Base-by-base conservation (phyloP, 495 filamentous ascomycete species). In the Penicillium riverlandense region DNA sequence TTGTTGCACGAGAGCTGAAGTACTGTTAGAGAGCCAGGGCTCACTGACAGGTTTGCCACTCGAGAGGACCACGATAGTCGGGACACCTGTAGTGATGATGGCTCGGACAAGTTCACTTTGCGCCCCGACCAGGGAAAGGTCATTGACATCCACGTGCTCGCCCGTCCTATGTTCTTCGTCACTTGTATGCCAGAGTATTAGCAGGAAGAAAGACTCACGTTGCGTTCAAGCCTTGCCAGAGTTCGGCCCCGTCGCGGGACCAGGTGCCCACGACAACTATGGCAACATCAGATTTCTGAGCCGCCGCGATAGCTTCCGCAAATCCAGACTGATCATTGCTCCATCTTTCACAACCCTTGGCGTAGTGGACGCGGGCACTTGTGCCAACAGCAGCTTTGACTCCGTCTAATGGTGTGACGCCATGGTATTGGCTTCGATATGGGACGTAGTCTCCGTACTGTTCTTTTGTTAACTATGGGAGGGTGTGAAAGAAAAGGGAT, bases 201-300 rank as follows among this genome's bases (percentile, higher is more conserved):
- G n/a, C n/a, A n/a, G n/a, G n/a, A n/a, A n/a, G n/a, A n/a, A n/a
- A n/a, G 35, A 60, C 54, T 49, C 48, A 73, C 59, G 77, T 79
- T 38, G 84, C 83, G 49, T 88, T 86, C 9, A 85, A 52, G 3
- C 81, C 79, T 39, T 65, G 53, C 83, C 83, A 86, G 5, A 86
- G 70, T 50, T 86, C 74, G 27, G 63, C 56, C 53, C 86, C 82
- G 47, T 86, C 83, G 28, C 83, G 72, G 11, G 75, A 79, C 83
- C 81, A 86, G 29, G 84, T 88, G 33, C 83, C 83, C 0, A 86
- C 82, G 2, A 86, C 69, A 0, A 88, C 81, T 6, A 87, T 71
- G 2, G 84, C 83, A 7, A 86, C 76, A 48, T 86, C 83, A 5
- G 83, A 81, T 29, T 69, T 75, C 48, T 80, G 67, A 2, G 82